Conservation (phyloP, 2,329 filamentous ascomycete species). For the Trichoderma brevicompactum region DNA sequence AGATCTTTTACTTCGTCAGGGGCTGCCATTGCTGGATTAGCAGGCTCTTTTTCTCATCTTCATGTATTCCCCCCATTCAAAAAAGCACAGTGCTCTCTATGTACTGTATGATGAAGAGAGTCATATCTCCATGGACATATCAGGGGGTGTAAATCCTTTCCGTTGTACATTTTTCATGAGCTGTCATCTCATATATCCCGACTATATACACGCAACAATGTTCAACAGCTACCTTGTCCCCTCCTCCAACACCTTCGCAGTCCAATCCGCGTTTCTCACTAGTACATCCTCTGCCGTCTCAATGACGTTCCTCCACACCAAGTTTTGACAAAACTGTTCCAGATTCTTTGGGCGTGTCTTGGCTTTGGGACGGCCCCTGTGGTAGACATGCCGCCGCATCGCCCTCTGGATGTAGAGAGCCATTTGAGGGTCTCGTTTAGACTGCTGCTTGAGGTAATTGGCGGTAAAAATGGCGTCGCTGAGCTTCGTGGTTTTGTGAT, state of each 20-base stretch:
- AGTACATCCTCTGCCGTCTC: constrained; percentile 41
- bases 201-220: neutral
- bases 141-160: no score
- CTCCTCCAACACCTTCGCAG: constrained; percentile 32
- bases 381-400: constrained; percentile 37
- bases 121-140: no score
- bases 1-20: no score
- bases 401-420: constrained; percentile 42
- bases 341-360: constrained; percentile 36
- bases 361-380: constrained; percentile 18
- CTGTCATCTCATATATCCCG: neutral
- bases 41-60: no score
- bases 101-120: no score
- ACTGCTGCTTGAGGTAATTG: constrained; percentile 45
- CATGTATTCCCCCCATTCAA: no score
- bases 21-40: no score
- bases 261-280: constrained; percentile 35
- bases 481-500: constrained; percentile 43
- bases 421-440: constrained; percentile 42
- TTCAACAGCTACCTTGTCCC: neutral
- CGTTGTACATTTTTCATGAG: no score
- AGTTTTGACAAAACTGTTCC: constrained; percentile 42
- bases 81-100: no score
- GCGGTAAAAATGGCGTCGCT: constrained; percentile 40
- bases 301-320: constrained; percentile 43